Conservation (phyloP, 208 protist species). For the Strigomonas culicis region DNA sequence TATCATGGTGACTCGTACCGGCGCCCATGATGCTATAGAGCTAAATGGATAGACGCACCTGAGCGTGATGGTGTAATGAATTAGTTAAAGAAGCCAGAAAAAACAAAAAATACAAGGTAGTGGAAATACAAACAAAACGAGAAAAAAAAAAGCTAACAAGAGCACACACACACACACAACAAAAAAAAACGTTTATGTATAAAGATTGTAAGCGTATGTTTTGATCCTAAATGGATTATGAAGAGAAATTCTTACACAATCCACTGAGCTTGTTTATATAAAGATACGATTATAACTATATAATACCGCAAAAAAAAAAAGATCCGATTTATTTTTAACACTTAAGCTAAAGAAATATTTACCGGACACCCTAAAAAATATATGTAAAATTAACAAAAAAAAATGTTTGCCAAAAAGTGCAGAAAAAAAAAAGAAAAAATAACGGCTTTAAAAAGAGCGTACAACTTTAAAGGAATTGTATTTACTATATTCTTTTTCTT, state of each 20-base stretch:
- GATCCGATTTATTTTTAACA: not conserved
- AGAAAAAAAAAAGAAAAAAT: constrained; percentile 18
- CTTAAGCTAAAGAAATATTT: not conserved
- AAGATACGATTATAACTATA: not conserved
- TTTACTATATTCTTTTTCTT: not conserved
- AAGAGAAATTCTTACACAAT: constrained; percentile 3
- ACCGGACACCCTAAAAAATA: not conserved
- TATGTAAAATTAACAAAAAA: not conserved
- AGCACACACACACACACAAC: too few relatives aligned
- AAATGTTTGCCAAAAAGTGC: not conserved
- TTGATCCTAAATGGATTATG: not conserved
- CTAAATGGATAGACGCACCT: too few relatives aligned
- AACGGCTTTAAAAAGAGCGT: constrained; percentile 16
- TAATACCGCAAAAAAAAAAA: not conserved
- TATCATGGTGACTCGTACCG: too few relatives aligned
- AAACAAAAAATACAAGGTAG: too few relatives aligned
- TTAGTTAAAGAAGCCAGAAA: too few relatives aligned
- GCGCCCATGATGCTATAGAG: too few relatives aligned
- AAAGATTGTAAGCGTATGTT: not conserved
- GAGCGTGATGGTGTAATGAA: too few relatives aligned
- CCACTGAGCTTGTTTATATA: not conserved
- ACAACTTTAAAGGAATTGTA: constrained; percentile 4
- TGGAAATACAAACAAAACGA: constrained; percentile 2
- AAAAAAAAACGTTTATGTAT: too few relatives aligned
- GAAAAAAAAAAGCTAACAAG: not conserved